Evolutionary conservation across 2,329 filamentous ascomycete species (phyloP).

Genomic region (Diaporthe humulicola): DNA sequence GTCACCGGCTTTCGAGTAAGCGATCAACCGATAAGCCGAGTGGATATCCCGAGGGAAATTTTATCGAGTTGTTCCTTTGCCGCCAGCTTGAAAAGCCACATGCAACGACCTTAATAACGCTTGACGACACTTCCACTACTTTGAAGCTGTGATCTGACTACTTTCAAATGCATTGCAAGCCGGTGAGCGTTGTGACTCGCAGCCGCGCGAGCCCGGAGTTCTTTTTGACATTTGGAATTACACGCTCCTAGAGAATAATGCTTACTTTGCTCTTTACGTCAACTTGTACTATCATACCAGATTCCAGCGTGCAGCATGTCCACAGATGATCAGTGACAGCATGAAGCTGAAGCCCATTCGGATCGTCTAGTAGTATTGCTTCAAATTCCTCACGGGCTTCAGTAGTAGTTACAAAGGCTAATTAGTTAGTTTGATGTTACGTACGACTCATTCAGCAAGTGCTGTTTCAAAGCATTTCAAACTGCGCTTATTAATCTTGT

Average conservation of each 20-base stretch:
- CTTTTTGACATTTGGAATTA: too few relatives aligned
- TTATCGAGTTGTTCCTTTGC: not conserved
- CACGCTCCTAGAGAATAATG: too few relatives aligned
- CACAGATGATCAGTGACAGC: too few relatives aligned
- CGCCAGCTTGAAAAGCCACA: not conserved
- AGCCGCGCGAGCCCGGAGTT: too few relatives aligned
- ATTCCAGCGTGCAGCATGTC: not conserved
- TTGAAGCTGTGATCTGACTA: too few relatives aligned
- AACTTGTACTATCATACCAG: not conserved
- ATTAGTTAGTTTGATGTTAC: not conserved
- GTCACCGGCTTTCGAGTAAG: not conserved
- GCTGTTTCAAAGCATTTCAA: not conserved
- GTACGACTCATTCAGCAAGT: not conserved
- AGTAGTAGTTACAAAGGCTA: not conserved
- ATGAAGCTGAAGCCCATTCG: not conserved
- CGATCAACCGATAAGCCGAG: not conserved
- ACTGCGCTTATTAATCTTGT: slow-evolving; percentile 7
- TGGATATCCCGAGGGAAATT: not conserved
- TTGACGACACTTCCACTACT: too few relatives aligned
- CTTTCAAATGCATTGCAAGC: too few relatives aligned
- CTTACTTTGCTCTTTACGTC: too few relatives aligned
- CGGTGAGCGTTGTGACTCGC: too few relatives aligned
- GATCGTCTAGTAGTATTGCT: not conserved
- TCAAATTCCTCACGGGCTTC: too few relatives aligned
- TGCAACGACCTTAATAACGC: too few relatives aligned